phyloP scores from a whole-genome alignment of 1,139 yeast genomes.

The Saccharomyces pastorianus region DNA sequence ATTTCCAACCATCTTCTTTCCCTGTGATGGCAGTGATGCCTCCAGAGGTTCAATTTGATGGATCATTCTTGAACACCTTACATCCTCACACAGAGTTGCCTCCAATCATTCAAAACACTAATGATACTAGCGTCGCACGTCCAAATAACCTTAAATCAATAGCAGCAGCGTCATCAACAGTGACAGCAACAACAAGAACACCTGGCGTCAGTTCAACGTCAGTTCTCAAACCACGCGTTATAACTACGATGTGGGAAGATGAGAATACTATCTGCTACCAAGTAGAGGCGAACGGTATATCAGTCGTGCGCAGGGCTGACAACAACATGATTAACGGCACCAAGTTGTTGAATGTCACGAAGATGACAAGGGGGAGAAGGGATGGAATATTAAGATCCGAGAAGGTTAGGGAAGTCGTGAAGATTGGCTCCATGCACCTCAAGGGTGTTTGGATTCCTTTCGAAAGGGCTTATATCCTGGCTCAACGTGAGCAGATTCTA shows the following conservation, averaged over 20 bases:
- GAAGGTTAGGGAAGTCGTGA: conserved; percentile 83
- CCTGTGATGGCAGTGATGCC: neutral
- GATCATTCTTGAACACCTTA: neutral
- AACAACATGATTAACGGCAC: conserved; percentile 93
- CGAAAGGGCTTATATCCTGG: conserved; percentile 86
- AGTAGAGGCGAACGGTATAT: conserved; percentile 85
- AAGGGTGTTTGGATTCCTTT: conserved; percentile 98
- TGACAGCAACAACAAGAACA: neutral
- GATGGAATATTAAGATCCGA: conserved; percentile 90
- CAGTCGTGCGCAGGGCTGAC: conserved; percentile 89
- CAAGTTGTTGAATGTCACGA: conserved; percentile 82
- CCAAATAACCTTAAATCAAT: neutral
- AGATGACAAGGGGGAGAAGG: conserved; percentile 91
- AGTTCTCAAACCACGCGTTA: conserved; percentile 55
- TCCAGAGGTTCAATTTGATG: neutral
- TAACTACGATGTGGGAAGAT: conserved; percentile 96
- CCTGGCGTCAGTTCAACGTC: neutral
- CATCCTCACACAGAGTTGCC: neutral
- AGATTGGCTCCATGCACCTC: conserved; percentile 93
- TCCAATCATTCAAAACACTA: neutral
- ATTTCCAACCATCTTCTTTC: neutral
- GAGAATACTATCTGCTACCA: conserved; percentile 91
- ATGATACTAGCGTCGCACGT: neutral
- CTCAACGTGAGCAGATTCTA: conserved; percentile 80
- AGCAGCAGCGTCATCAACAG: neutral